These are phyloP conservation scores for Ensete ventricosum DNA, from an alignment of 176 grass and related monocot species.

Conservation along the genomic window DNA sequence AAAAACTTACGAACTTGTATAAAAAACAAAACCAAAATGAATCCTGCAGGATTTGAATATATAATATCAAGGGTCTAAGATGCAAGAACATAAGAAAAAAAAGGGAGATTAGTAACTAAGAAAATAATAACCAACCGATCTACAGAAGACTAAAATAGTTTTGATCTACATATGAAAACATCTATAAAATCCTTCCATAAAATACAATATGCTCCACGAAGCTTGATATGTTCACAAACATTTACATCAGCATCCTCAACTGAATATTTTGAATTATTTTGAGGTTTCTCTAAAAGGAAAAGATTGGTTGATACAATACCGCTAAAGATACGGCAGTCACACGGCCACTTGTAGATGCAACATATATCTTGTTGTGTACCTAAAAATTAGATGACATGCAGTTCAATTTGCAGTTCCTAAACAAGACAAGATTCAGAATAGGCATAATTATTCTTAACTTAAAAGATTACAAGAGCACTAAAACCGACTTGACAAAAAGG, in stretches of 20 bases:
- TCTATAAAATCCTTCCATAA: neutral
- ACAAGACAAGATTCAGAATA: neutral
- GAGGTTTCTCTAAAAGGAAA: neutral
- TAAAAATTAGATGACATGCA: constrained; percentile 20
- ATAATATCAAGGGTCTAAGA: too few relatives aligned
- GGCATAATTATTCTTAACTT: too few relatives aligned
- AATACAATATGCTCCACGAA: neutral
- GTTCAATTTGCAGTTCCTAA: neutral
- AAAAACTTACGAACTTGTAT: too few relatives aligned
- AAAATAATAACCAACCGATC: neutral
- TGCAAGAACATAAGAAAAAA: too few relatives aligned
- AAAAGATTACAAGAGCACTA: too few relatives aligned
- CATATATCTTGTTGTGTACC: constrained; percentile 52
- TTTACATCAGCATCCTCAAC: too few relatives aligned
- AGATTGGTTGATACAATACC: constrained; percentile 30
- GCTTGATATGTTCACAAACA: neutral
- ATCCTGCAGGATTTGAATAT: too few relatives aligned
- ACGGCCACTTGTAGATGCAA: constrained; percentile 69
- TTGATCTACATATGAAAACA: neutral
- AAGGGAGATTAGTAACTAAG: neutral
- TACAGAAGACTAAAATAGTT: too few relatives aligned
- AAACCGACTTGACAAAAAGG: too few relatives aligned
- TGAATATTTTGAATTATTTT: neutral
- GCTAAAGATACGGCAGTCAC: constrained; percentile 62
- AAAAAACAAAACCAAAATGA: too few relatives aligned